A percentile compares a stretch with the other conserved stretches of the same genome.
phyloP scores from a whole-genome alignment of 139 green algal genomes.

The Haematococcus sp. region DNA sequence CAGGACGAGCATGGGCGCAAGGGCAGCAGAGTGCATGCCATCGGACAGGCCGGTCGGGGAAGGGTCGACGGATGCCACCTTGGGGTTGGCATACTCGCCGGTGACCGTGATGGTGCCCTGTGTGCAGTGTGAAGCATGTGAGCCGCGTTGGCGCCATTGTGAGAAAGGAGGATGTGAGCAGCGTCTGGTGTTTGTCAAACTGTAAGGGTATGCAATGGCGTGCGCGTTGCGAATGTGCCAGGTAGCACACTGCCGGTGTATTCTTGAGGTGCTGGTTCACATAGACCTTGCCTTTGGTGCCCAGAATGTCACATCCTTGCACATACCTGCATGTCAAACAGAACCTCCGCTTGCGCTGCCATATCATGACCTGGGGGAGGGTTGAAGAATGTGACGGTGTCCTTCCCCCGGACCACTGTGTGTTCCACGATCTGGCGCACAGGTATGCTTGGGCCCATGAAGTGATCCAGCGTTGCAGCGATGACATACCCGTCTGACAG shows the following conservation, averaged over 20 bases:
- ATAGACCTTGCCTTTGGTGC: too few species aligned
- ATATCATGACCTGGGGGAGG: slow-evolving; percentile 11
- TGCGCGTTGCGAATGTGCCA: too few species aligned
- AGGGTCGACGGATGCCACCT: background rate
- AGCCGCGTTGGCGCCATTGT: too few species aligned
- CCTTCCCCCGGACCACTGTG: slow-evolving; percentile 32
- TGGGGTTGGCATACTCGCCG: slow-evolving; percentile 2
- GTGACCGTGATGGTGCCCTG: slow-evolving; percentile 3
- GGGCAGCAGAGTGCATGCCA: background rate
- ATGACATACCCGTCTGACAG: background rate
- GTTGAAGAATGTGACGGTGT: slow-evolving; percentile 21
- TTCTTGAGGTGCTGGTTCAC: too few species aligned
- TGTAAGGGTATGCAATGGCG: too few species aligned
- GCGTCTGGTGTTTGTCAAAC: too few species aligned
- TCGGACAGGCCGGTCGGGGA: background rate
- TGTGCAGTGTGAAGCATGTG: too few species aligned
- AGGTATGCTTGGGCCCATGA: slow-evolving; percentile 26
- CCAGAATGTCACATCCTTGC: too few species aligned
- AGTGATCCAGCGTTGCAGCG: slow-evolving; percentile 11
- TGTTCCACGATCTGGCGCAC: slow-evolving; percentile 38
- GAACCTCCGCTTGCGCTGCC: background rate
- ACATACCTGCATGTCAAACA: slow-evolving; percentile 2
- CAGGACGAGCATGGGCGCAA: slow-evolving; percentile 1
- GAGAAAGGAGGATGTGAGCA: too few species aligned
- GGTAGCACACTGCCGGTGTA: too few species aligned